Base-by-base conservation (phyloP, 2,329 filamentous ascomycete species). In the Phialophora chinensis region DNA sequence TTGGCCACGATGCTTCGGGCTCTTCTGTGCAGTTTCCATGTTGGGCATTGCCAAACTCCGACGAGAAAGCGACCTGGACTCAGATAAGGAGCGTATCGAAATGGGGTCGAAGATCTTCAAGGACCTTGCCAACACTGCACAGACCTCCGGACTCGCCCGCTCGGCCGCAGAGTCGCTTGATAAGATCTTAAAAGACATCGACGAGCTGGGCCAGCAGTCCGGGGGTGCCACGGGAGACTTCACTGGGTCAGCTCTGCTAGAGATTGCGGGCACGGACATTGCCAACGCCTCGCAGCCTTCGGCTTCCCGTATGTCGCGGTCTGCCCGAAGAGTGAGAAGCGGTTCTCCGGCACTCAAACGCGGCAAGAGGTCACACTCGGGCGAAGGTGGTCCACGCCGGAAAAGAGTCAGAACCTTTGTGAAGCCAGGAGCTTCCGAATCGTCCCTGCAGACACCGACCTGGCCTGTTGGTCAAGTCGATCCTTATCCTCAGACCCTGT, bases 1-100 rank as follows among this genome's bases (percentile, higher is more conserved):
- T 4, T 70, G 68, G 68, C 58, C 65, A 11, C 65, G 66, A 8
- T 70, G 68, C 44, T 68, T 70, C 50, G 68, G 68, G 14, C 50
- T 67, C 14, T 68, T 64, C 56, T 70, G 60, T 44, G 68, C 66
- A 8, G 60, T 61, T 5, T 42, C 50, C 2, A 62, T 70, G 42
- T 27, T 70, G 38, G 68, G 65, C 42, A 68, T 70, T 49, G 66
- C 66, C 35, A 63, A 56, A 23, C 50, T 70, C 2, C 63, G 68
- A 12, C 60, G 58, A 54, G 66, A 70, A 17, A 59, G 60, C 14
- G 68, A 68, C n/a, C 38, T 70, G 14, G 44, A 66, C 52, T 63
- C 60, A 25, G 68, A 68, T 25, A 53, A 54, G 11, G 47, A 59
- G 20, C 66, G 68, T 14, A 50, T 70, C 10, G 44, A 68, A 47